A percentile compares a stretch with the other conserved stretches of the same genome.
Evolutionary conservation across 306 rosid genomes (phyloP).

Genomic region (Styphnolobium japonicum): DNA sequence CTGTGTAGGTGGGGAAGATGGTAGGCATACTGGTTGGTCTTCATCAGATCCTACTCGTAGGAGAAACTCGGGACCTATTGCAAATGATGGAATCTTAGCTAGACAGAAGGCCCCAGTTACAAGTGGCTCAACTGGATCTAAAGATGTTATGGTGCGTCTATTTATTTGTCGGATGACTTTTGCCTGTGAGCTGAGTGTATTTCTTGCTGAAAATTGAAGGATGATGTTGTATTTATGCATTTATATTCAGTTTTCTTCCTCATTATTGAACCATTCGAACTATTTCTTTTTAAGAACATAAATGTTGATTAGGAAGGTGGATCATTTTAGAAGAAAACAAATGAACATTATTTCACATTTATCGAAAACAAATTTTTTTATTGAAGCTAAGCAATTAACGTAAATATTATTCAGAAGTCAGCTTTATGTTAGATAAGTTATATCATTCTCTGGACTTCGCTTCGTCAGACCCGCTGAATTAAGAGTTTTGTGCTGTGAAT

Average conservation of each 20-base stretch:
- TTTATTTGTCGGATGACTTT: neutral
- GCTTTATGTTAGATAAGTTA: conserved; percentile 11
- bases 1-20: conserved; percentile 75
- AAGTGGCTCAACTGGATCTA: conserved; percentile 57
- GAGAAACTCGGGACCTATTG: conserved; percentile 76
- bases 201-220: conserved; percentile 16
- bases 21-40: conserved; percentile 69
- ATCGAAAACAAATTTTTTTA: neutral
- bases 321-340: neutral
- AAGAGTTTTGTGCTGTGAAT: neutral
- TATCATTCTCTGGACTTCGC: neutral
- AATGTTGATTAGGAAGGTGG: neutral
- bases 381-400: neutral
- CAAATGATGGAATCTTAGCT: conserved; percentile 52
- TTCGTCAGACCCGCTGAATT: neutral
- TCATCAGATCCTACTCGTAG: conserved; percentile 76
- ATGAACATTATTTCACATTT: neutral
- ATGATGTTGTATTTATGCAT: conserved; percentile 8
- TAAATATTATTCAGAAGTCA: neutral
- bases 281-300: neutral
- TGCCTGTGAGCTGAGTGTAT: neutral
- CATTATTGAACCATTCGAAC: neutral
- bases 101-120: conserved; percentile 64
- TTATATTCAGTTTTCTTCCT: neutral
- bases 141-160: conserved; percentile 60